A percentile compares a stretch with the other conserved stretches of the same genome.
These are phyloP conservation scores for Mucor mucedo DNA, from an alignment of 371 early-diverging fungal species.

Conservation along the genomic window DNA sequence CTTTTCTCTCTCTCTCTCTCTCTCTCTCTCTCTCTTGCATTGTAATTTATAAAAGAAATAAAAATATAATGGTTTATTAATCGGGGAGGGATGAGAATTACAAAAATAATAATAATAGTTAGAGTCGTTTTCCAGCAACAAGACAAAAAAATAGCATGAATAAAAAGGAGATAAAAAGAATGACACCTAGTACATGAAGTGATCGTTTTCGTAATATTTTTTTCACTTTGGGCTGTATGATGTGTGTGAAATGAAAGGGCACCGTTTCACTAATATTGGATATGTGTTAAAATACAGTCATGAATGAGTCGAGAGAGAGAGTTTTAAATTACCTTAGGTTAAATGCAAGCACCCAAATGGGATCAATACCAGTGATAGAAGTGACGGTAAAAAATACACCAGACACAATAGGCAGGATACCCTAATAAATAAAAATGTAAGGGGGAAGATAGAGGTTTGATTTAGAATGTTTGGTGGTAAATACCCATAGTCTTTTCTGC, in stretches of 20 bases:
- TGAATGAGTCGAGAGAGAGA: background rate
- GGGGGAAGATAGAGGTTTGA: background rate
- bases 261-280: conserved; percentile 41
- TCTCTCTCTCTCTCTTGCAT: background rate
- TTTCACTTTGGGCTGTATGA: conserved; percentile 38
- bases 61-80: background rate
- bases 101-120: background rate
- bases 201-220: conserved; percentile 34
- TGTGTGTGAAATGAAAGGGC: conserved; percentile 44
- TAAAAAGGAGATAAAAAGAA: conserved; percentile 25
- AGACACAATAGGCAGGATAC: conserved; percentile 42
- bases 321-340: conserved; percentile 39
- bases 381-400: conserved; percentile 44
- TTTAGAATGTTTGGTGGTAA: conserved; percentile 1
- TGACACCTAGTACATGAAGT: conserved; percentile 13
- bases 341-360: conserved; percentile 47
- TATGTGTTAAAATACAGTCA: background rate
- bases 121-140: conserved; percentile 44
- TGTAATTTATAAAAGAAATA: background rate
- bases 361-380: conserved; percentile 50
- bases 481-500: conserved; percentile 61
- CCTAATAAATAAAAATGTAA: conserved; percentile 27
- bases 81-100: too few species aligned
- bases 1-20: background rate
- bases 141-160: conserved; percentile 38